Conservation (phyloP, 2,329 filamentous ascomycete species). For the Ophiostoma triangulosporum region DNA sequence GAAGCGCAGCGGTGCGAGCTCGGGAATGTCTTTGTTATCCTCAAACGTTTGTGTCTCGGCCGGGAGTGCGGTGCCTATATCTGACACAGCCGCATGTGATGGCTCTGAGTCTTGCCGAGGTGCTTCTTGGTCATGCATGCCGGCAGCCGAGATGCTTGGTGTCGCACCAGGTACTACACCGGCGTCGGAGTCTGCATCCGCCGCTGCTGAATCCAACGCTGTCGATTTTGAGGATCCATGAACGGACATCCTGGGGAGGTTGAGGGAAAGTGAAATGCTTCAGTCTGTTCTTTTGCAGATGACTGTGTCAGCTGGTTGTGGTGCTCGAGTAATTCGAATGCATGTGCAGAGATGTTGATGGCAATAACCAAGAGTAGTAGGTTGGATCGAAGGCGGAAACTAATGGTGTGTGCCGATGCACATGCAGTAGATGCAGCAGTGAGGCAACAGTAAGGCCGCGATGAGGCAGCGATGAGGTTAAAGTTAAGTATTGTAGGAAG, state of each 20-base stretch:
- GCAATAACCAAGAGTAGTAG: no score
- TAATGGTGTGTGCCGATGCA: no score
- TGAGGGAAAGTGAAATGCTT: background rate
- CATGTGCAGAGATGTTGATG: no score
- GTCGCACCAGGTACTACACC: background rate
- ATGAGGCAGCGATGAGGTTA: no score
- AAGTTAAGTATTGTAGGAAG: no score
- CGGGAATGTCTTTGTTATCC: no score
- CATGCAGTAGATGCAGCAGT: no score
- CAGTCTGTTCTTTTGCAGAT: background rate
- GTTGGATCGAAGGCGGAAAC: no score
- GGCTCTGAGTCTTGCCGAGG: background rate
- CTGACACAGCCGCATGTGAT: background rate
- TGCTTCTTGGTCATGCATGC: background rate
- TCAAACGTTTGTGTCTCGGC: background rate
- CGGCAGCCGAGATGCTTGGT: background rate
- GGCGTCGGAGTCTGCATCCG: background rate
- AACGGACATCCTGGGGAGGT: background rate
- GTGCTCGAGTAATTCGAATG: no score
- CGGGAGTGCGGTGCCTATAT: background rate
- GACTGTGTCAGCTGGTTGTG: no score
- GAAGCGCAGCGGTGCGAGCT: slow-evolving; percentile 11
- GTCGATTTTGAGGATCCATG: background rate
- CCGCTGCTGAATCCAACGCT: background rate
- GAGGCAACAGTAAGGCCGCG: no score